Conservation (phyloP, 257 asterid genomes). For the Striga asiatica region DNA sequence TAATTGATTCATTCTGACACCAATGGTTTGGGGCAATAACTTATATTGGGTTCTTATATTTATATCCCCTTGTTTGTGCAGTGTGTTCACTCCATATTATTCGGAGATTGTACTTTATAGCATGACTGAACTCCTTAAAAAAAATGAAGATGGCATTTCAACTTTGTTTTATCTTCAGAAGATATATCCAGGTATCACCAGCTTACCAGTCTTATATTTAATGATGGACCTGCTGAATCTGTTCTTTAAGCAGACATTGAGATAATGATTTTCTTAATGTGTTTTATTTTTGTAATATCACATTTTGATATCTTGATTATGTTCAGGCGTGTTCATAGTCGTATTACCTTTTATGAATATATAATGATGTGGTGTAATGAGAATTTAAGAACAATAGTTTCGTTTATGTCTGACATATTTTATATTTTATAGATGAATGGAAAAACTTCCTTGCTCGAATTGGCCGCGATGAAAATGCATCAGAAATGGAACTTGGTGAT, state of each 20-base stretch:
- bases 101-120: constrained; percentile 97
- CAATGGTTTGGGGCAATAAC: not conserved
- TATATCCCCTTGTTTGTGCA: constrained; percentile 25
- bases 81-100: constrained; percentile 95
- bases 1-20: constrained; percentile 14
- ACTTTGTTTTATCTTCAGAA: constrained; percentile 95
- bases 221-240: constrained; percentile 13
- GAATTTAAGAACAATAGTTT: not conserved
- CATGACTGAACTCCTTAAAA: constrained; percentile 84
- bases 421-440: constrained; percentile 72
- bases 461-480: constrained; percentile 75
- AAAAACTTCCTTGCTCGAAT: constrained; percentile 87
- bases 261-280: not conserved
- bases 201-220: not conserved
- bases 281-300: not conserved
- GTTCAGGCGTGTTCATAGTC: no score
- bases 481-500: constrained; percentile 69
- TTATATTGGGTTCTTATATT: not conserved
- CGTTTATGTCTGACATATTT: constrained; percentile 4
- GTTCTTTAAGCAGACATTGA: not conserved
- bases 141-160: constrained; percentile 96
- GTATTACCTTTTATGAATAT: no score
- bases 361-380: no score
- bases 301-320: not conserved
- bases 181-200: constrained; percentile 76